Evolutionary conservation across 2,329 filamentous ascomycete genomes (phyloP).

Genomic region (Zasmidium cellare): DNA sequence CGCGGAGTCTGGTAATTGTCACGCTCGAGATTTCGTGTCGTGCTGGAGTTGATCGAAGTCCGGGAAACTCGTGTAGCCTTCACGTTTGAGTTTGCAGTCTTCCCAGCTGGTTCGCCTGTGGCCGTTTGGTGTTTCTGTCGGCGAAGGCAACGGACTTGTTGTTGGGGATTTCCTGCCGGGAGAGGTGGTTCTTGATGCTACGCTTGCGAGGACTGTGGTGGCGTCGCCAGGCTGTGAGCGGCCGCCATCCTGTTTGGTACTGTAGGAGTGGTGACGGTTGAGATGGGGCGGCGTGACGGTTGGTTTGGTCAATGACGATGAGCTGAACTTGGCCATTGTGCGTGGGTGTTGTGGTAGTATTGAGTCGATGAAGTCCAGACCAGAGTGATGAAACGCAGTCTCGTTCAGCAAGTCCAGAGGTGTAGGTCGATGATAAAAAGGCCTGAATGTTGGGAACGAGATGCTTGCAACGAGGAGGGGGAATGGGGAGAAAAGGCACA

Average conservation of each 20-base stretch:
- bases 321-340: constrained; percentile 23
- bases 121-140: constrained; percentile 14
- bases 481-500: neutral
- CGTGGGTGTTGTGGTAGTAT: constrained; percentile 1
- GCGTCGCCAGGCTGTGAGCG: constrained; percentile 19
- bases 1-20: neutral
- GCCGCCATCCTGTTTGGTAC: constrained; percentile 18
- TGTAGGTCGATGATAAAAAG: neutral
- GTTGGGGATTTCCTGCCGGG: constrained; percentile 22
- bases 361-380: neutral
- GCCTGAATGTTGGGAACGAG: neutral
- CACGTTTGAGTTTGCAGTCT: constrained; percentile 31
- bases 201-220: constrained; percentile 23
- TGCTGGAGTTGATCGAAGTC: constrained; percentile 31
- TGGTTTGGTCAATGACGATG: constrained; percentile 28
- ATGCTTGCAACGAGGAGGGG: neutral
- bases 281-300: constrained; percentile 30
- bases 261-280: constrained; percentile 32
- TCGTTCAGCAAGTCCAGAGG: neutral
- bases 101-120: constrained; percentile 33
- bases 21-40: neutral
- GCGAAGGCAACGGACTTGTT: constrained; percentile 22
- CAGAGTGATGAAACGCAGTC: neutral
- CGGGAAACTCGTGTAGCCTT: constrained; percentile 36
- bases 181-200: constrained; percentile 25